Base-by-base conservation (phyloP, 805 yeast species). In the Ogataea zsoltii region DNA sequence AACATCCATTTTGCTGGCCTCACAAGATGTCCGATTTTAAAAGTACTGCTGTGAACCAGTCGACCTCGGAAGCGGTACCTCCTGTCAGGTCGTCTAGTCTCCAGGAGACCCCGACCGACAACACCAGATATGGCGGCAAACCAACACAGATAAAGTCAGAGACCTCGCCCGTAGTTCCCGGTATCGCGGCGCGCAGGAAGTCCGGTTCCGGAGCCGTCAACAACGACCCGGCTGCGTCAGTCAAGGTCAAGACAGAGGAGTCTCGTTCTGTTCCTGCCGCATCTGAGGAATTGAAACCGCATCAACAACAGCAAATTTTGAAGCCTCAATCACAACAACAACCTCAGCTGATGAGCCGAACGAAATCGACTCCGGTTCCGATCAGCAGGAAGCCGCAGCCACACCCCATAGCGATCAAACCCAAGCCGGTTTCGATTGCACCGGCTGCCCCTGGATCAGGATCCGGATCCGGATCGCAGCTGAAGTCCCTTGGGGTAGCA, bases 391-490 rank as follows among this genome's bases (percentile, higher is more conserved):
- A 49, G 19, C 40, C 38, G 7, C 50, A 51, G 23, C 56, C 53
- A 6, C 64, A 62, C 29, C 66, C 65, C 0, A 61, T 62, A 17
- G 66, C 66, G 1, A 62, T 62, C 18, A 59, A 57, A 30, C 66
- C 66, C 7, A 61, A 51, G 42, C 62, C 57, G 14, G 52, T 53
- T 10, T 48, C 59, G n/a, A 51, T 53, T 5, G 60, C 62, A 13
- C 56, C 57, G 3, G 55, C 57, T 2, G 42, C 42, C 7, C 33
- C 48, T 12, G 45, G 45, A 1, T 17, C 52, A 1, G 33, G 21
- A 4, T 9, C 42, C 11, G 41, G 41, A 15, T 10, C 34, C 15
- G 33, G 40, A 7, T 16, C 34, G 6, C 28, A 39, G 25, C 17
- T 34, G 13, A 46, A 46, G 38, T 36, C 50, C 5, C 37, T 36